phyloP scores from a whole-genome alignment of 2,329 filamentous ascomycete genomes.

The Sordariomycetes sp. region DNA sequence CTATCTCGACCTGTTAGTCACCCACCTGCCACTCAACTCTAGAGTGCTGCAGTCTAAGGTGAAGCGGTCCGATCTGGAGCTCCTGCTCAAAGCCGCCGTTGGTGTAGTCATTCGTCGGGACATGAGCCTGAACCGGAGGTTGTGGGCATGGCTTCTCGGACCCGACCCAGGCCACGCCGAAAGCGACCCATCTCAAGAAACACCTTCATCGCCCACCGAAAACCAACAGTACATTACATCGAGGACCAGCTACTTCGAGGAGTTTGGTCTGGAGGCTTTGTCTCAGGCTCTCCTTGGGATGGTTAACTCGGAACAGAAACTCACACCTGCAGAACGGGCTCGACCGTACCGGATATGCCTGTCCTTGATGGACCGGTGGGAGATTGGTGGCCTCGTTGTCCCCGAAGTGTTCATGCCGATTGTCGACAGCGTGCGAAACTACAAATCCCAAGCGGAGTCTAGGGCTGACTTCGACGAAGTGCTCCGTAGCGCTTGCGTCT shows the following conservation, averaged over 20 bases:
- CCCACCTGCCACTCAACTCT: conserved; percentile 78
- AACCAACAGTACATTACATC: conserved; percentile 38
- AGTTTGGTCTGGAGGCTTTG: conserved; percentile 64
- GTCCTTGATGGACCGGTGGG: conserved; percentile 96
- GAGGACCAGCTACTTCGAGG: conserved; percentile 72
- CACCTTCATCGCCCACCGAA: conserved; percentile 28
- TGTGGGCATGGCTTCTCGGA: conserved; percentile 96
- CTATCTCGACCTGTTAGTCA: conserved; percentile 85
- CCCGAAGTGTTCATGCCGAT: conserved; percentile 82
- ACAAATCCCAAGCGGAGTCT: conserved; percentile 53
- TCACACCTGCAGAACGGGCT: conserved; percentile 56
- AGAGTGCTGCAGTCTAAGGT: conserved; percentile 67
- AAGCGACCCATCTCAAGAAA: conserved; percentile 34
- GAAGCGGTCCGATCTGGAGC: conserved; percentile 65
- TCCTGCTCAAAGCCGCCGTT: conserved; percentile 72
- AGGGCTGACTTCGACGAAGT: conserved; percentile 74
- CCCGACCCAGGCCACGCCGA: conserved; percentile 50
- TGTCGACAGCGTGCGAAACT: conserved; percentile 67
- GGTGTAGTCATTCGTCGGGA: conserved; percentile 82
- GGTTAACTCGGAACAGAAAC: conserved; percentile 47
- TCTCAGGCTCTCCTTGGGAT: conserved; percentile 66
- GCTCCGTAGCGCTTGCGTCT: conserved; percentile 82
- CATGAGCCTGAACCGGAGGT: conserved; percentile 87
- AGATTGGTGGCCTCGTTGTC: conserved; percentile 84
- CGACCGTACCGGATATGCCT: conserved; percentile 85